These are phyloP conservation scores for Pelargonium citronellum DNA, from an alignment of 441 rosid species.

Conservation along the genomic window DNA sequence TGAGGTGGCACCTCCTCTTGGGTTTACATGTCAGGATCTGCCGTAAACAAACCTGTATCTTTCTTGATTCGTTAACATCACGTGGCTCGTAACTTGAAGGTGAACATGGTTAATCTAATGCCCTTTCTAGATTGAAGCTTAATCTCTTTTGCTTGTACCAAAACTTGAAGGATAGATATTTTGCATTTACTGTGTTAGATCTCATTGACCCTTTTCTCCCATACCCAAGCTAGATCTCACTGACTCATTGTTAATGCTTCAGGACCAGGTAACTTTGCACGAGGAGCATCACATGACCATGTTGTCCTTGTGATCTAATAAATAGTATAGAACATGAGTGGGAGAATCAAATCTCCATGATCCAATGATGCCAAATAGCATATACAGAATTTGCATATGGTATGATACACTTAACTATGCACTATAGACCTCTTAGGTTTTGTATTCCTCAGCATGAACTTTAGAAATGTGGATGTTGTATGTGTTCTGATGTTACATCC, in stretches of 20 bases:
- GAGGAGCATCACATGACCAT: constrained; percentile 28
- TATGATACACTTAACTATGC: constrained; percentile 1
- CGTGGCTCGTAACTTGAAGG: no score
- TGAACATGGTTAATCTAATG: not conserved
- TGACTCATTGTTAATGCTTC: not conserved
- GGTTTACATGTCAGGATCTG: constrained; percentile 21
- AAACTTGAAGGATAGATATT: not conserved
- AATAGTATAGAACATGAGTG: not conserved
- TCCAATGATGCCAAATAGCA: constrained; percentile 24
- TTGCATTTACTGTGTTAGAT: constrained; percentile 1
- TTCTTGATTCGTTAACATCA: constrained; percentile 23
- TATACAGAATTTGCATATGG: not conserved
- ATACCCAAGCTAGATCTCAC: constrained; percentile 2
- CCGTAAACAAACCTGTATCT: constrained; percentile 19
- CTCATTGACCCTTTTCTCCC: constrained; percentile 3
- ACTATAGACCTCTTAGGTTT: not conserved
- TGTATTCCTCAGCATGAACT: not conserved
- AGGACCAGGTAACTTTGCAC: constrained; percentile 10
- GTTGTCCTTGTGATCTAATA: constrained; percentile 19
- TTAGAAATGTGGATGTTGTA: not conserved
- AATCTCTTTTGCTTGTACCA: constrained; percentile 1
- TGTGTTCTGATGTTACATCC: no score
- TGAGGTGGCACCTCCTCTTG: constrained; percentile 28
- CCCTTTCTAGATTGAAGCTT: not conserved
- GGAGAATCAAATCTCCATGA: constrained; percentile 21